These are phyloP conservation scores for Fusarium miscanthi DNA, from an alignment of 2,329 filamentous ascomycete species.

Conservation along the genomic window DNA sequence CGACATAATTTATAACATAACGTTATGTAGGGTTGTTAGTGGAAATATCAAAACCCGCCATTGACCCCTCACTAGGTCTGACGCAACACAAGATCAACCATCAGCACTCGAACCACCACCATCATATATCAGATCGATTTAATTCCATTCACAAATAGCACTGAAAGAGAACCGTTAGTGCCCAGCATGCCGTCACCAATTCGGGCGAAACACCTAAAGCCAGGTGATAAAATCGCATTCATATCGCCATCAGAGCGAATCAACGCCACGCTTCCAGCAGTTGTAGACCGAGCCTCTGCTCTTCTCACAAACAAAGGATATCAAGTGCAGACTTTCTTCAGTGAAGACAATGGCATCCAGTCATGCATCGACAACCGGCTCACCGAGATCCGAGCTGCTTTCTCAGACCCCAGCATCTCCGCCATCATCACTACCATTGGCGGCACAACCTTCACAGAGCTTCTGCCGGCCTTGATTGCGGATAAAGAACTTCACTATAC, in stretches of 20 bases:
- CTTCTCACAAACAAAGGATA: slow-evolving; percentile 51
- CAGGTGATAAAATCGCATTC: slow-evolving; percentile 54
- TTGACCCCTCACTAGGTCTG: neutral
- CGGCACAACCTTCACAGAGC: slow-evolving; percentile 53
- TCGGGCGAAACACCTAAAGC: slow-evolving; percentile 45
- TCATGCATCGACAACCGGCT: slow-evolving; percentile 51
- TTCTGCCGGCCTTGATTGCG: slow-evolving; percentile 51
- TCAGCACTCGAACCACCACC: neutral
- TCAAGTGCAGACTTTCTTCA: slow-evolving; percentile 49
- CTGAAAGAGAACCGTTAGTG: fast-evolving
- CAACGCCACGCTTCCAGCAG: slow-evolving; percentile 46
- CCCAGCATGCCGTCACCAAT: slow-evolving; percentile 33
- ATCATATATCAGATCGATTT: fast-evolving
- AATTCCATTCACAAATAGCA: fast-evolving
- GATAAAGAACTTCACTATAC: slow-evolving; percentile 50
- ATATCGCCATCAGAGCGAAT: slow-evolving; percentile 55
- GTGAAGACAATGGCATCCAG: slow-evolving; percentile 46
- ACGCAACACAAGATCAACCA: no score
- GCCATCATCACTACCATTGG: slow-evolving; percentile 56
- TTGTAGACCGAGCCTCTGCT: slow-evolving; percentile 46
- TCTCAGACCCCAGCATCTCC: slow-evolving; percentile 50
- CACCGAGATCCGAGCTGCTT: slow-evolving; percentile 52
- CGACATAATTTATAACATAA: slow-evolving; percentile 3
- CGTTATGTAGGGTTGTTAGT: neutral
- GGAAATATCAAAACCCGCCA: slow-evolving; percentile 4